Conservation (phyloP, 129 eudicot species). For the Flaveria ramosissima region DNA sequence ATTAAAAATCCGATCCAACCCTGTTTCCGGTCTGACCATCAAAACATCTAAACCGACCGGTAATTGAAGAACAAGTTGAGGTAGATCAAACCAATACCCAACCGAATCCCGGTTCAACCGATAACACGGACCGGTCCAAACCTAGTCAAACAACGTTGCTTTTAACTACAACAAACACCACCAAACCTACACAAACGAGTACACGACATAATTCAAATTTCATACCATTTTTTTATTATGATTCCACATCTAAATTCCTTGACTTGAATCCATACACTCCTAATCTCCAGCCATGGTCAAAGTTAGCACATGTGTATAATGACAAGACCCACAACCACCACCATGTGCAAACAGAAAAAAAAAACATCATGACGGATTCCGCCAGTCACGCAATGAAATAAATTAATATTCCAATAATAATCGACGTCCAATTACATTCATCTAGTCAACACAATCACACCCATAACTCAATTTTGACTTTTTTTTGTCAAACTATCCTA, state of each 20-base stretch:
- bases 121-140: too few species aligned
- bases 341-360: conserved; percentile 30
- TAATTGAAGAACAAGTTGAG: too few species aligned
- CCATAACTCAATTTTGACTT: conserved; percentile 18
- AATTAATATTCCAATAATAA: conserved; percentile 36
- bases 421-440: conserved; percentile 24
- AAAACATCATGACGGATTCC: conserved; percentile 11
- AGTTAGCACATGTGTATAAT: conserved; percentile 27
- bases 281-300: conserved; percentile 32
- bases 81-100: too few species aligned
- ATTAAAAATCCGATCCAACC: too few species aligned
- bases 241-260: not conserved
- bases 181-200: not conserved
- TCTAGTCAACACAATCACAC: conserved; percentile 31
- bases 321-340: conserved; percentile 24
- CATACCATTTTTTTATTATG: not conserved
- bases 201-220: too few species aligned
- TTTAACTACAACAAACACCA: too few species aligned
- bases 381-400: conserved; percentile 42
- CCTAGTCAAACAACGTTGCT: too few species aligned
- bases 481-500: conserved; percentile 32
- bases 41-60: too few species aligned
- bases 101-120: too few species aligned
- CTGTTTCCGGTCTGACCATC: too few species aligned
- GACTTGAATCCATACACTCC: not conserved